Base-by-base conservation (phyloP, 768 basidiomycete genomes). In the Tulasnella sp. region DNA sequence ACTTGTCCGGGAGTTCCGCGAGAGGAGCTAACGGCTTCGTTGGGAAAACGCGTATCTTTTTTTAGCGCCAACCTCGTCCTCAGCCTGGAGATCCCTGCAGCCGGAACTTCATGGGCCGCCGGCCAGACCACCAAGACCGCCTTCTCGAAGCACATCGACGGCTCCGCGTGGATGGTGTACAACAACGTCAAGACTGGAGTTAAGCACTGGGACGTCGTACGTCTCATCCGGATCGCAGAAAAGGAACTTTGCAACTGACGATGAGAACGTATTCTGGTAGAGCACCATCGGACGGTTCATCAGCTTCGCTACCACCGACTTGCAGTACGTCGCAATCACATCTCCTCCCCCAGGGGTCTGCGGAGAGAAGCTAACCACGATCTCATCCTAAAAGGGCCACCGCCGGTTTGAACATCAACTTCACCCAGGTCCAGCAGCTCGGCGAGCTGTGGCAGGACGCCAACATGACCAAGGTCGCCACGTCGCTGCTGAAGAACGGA, bases 121-220 rank as follows among this genome's bases (percentile, higher is more conserved):
- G 85, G 84, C 18, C 76, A 85, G 7, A 74, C 44, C 80, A 89
- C 16, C 86, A 88, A 82, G 80, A 83, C 50, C 40, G 92, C 92
- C 0, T 89, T 93, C 75, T 89, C 88, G 18, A 89, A 88, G 16
- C 85, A 92, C 8, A 87, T 93, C 80, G 87, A 90, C 44, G 93
- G 90, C 0, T 87, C 91, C 81, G 86, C 87, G 72, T 94, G 93
- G 93, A 93, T 93, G 92, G 90, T 93, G 40, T 92, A 89, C 83
- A 86, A 86, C 20, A 93, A 94, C 83, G 84, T 87, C 18, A 76
- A 88, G 40, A 92, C 92, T 1, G 85, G 88, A 6, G 88, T 90
- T 20, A 83, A 91, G 72, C 92, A 93, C 83, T 94, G 92, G 92
- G 93, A 94, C 83, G 90, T 92, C 83, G 92, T 93, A 80, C 83